A percentile compares a stretch with the other conserved stretches of the same genome.
These are phyloP conservation scores for Kodamaea fungicola DNA, from an alignment of 1,139 yeast species.

Conservation along the genomic window DNA sequence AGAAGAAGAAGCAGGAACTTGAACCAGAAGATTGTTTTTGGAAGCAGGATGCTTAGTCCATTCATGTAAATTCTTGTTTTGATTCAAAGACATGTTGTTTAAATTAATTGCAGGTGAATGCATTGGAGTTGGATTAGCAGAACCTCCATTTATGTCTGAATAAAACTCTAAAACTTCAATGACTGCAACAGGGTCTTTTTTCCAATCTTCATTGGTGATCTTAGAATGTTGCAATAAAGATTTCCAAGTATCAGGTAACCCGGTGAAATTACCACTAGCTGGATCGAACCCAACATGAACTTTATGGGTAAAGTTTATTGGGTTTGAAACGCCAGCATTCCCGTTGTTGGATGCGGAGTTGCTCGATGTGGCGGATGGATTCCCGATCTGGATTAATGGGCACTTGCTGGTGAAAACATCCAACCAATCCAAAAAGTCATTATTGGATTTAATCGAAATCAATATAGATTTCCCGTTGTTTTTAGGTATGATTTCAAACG, in stretches of 20 bases:
- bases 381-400: slow-evolving; percentile 53
- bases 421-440: slow-evolving; percentile 86
- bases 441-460: slow-evolving; percentile 73
- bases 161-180: slow-evolving; percentile 93
- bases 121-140: slow-evolving; percentile 30
- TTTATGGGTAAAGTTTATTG: slow-evolving; percentile 74
- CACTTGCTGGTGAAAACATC: slow-evolving; percentile 87
- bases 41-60: slow-evolving; percentile 41
- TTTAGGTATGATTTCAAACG: slow-evolving; percentile 72
- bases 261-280: slow-evolving; percentile 70
- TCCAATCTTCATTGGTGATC: slow-evolving; percentile 80
- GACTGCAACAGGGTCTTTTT: slow-evolving; percentile 78
- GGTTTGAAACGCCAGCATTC: slow-evolving; percentile 73
- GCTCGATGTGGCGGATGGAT: slow-evolving; percentile 11
- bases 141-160: slow-evolving; percentile 44
- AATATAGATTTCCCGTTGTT: slow-evolving; percentile 60
- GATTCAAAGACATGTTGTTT: slow-evolving; percentile 14
- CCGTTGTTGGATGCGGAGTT: slow-evolving; percentile 14
- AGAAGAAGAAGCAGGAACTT: not conserved
- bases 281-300: slow-evolving; percentile 63
- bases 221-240: slow-evolving; percentile 69
- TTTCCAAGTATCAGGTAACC: slow-evolving; percentile 80
- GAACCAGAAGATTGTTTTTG: slow-evolving; percentile 7
- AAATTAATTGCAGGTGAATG: slow-evolving; percentile 18
- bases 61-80: slow-evolving; percentile 24